Conservation (phyloP, 2,329 filamentous ascomycete genomes). For the Conoideocrella luteorostrata region DNA sequence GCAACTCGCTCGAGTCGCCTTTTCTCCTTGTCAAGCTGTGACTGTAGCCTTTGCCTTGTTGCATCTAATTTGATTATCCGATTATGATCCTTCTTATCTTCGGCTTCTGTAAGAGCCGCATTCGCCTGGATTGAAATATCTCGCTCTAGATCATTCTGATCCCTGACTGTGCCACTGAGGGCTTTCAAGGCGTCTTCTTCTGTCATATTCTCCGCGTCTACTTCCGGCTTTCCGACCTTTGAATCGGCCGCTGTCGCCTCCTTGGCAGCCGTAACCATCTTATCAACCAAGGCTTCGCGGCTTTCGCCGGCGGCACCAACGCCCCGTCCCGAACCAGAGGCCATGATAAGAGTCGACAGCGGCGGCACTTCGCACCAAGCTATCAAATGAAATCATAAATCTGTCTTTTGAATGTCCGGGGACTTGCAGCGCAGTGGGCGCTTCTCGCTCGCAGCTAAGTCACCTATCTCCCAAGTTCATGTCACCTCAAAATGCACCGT, state of each 20-base stretch:
- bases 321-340: slow-evolving; percentile 14
- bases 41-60: slow-evolving; percentile 53
- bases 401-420: too few species aligned
- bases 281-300: slow-evolving; percentile 20
- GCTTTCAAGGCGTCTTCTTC: slow-evolving; percentile 56
- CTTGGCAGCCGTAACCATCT: slow-evolving; percentile 26
- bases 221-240: slow-evolving; percentile 10
- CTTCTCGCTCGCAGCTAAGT: not conserved
- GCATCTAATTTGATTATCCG: slow-evolving; percentile 53
- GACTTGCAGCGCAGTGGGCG: not conserved
- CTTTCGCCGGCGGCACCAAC: slow-evolving; percentile 16
- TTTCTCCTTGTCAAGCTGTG: slow-evolving; percentile 53
- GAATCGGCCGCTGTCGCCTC: slow-evolving; percentile 7
- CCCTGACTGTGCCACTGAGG: slow-evolving; percentile 63
- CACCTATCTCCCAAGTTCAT: slow-evolving; percentile 1
- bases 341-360: slow-evolving; percentile 17
- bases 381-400: not conserved
- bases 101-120: slow-evolving; percentile 51
- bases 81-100: slow-evolving; percentile 57
- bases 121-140: slow-evolving; percentile 67
- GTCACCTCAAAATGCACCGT: not conserved
- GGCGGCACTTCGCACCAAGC: not conserved
- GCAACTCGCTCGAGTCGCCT: slow-evolving; percentile 38
- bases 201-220: slow-evolving; percentile 32
- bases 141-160: slow-evolving; percentile 85